Percentiles rank a stretch among this genome's conserved stretches.
phyloP scores from a whole-genome alignment of 192 early-diverging fungal genomes.

The Coemansia brasiliensis region DNA sequence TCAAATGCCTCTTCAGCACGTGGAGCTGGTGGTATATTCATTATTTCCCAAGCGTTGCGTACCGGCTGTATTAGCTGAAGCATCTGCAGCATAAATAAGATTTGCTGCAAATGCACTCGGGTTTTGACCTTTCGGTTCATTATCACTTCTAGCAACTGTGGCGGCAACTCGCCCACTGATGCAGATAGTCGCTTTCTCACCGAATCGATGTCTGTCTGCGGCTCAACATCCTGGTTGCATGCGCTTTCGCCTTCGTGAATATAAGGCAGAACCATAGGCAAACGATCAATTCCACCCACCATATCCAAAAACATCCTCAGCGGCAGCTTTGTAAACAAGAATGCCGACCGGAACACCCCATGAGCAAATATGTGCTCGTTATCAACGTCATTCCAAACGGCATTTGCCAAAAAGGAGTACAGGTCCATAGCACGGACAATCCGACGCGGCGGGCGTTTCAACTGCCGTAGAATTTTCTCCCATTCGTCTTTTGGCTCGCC shows the following conservation, averaged over 20 bases:
- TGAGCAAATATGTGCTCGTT: slow-evolving; percentile 17
- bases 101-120: slow-evolving; percentile 16
- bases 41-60: slow-evolving; percentile 11
- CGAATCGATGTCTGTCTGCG: slow-evolving; percentile 11
- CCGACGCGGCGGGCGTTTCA: slow-evolving; percentile 8
- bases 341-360: slow-evolving; percentile 19
- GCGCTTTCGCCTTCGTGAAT: slow-evolving; percentile 23
- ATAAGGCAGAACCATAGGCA: slow-evolving; percentile 15
- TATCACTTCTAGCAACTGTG: not conserved
- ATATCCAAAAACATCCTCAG: slow-evolving; percentile 28
- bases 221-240: not conserved
- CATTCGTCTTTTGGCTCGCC: slow-evolving; percentile 3
- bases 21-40: slow-evolving; percentile 14
- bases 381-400: slow-evolving; percentile 18
- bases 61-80: slow-evolving; percentile 41
- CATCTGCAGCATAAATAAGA: slow-evolving; percentile 16
- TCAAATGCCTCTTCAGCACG: slow-evolving; percentile 24
- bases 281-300: slow-evolving; percentile 11
- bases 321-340: slow-evolving; percentile 24
- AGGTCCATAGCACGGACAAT: slow-evolving; percentile 28
- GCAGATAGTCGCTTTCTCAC: slow-evolving; percentile 26
- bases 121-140: not conserved
- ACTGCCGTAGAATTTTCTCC: slow-evolving; percentile 6
- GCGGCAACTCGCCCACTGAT: slow-evolving; percentile 27
- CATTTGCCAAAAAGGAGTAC: slow-evolving; percentile 17